These are phyloP conservation scores for Chaetomium tenue DNA, from an alignment of 495 filamentous ascomycete species.

Conservation along the genomic window DNA sequence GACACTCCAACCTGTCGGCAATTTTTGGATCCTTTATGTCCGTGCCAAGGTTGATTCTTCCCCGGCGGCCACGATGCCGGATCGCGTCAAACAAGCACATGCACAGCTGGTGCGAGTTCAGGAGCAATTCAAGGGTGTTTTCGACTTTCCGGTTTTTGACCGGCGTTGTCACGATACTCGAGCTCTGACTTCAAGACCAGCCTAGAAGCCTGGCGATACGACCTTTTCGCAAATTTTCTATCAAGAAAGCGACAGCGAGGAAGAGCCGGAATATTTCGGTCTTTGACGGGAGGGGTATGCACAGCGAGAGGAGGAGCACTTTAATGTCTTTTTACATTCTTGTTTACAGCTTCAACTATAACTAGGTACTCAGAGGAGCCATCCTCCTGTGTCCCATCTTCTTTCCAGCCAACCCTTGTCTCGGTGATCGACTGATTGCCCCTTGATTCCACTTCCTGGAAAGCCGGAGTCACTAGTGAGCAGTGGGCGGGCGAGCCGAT, in stretches of 20 bases:
- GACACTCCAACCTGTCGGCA: conserved; percentile 25
- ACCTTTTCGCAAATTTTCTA: no score
- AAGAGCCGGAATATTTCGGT: neutral
- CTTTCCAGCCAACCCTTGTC: neutral
- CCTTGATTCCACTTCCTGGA: neutral
- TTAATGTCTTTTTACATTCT: no score
- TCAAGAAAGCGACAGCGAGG: neutral
- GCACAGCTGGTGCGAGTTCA: conserved; percentile 37
- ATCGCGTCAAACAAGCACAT: conserved; percentile 43
- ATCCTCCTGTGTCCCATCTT: no score
- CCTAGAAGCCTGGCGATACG: conserved; percentile 1
- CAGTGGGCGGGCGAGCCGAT: conserved; percentile 1
- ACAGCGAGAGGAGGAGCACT: no score
- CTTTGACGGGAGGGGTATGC: no score
- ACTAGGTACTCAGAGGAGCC: no score
- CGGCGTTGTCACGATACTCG: conserved; percentile 44
- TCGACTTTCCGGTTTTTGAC: conserved; percentile 46
- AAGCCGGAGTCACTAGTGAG: neutral
- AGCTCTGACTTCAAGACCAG: conserved; percentile 9
- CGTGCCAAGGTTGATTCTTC: conserved; percentile 41
- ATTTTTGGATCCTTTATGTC: conserved; percentile 43
- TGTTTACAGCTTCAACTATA: no score
- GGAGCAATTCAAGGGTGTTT: conserved; percentile 41
- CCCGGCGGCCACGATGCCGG: conserved; percentile 29
- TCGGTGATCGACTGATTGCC: neutral